Evolutionary conservation across 1,284 basidiomycete genomes (phyloP).

Genomic region (Papiliotrema fonsecae): DNA sequence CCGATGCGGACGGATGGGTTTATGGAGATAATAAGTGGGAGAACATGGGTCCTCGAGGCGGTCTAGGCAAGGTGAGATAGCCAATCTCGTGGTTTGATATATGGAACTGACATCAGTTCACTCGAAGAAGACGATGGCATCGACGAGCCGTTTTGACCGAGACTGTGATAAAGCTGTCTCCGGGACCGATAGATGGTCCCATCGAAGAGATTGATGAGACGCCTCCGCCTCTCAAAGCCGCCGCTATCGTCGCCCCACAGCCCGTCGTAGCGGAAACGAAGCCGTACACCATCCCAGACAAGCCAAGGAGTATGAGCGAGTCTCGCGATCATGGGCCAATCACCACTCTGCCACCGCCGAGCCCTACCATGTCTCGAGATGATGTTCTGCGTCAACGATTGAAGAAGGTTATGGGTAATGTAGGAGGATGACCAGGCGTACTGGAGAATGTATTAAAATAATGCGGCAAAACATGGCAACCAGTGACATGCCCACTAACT

Average conservation of each 20-base stretch:
- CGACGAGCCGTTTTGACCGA: conserved; percentile 73
- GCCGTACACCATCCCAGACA: background rate
- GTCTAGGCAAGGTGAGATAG: conserved; percentile 67
- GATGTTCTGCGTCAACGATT: conserved; percentile 42
- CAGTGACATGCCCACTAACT: background rate
- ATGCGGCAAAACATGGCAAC: too few species aligned
- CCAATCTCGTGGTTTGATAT: background rate
- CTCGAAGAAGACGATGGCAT: conserved; percentile 75
- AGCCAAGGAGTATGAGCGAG: conserved; percentile 1
- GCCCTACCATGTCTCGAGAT: conserved; percentile 24
- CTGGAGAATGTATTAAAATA: too few species aligned
- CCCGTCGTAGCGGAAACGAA: conserved; percentile 1
- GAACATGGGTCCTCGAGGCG: conserved; percentile 64
- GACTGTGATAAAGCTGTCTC: conserved; percentile 49
- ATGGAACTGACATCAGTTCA: conserved; percentile 57
- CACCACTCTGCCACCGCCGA: conserved; percentile 6
- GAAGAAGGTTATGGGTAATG: conserved; percentile 46
- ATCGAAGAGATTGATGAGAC: background rate
- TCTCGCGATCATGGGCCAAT: background rate
- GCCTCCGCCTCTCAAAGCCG: background rate
- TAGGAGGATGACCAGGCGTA: conserved; percentile 4
- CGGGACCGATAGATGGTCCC: background rate
- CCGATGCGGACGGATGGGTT: conserved; percentile 86
- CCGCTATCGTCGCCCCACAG: background rate
- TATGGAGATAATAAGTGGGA: conserved; percentile 98